Percentiles rank a stretch among this genome's conserved stretches.
Conservation (phyloP, 2,329 filamentous ascomycete species). For the Nothopassalora personata region DNA sequence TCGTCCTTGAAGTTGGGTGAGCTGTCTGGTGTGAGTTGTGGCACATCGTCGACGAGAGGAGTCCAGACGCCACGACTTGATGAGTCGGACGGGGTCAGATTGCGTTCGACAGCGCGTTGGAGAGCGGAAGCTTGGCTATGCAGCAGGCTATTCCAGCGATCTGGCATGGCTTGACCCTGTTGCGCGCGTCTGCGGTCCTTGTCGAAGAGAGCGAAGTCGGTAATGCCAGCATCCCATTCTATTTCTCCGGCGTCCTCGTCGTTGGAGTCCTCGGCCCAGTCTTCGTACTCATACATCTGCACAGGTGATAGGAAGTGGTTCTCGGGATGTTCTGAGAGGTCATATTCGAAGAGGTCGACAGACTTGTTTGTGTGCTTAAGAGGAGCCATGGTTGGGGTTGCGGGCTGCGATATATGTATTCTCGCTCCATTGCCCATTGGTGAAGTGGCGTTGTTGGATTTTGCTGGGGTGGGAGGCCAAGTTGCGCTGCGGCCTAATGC, state of each 20-base stretch:
- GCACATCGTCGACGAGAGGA: constrained; percentile 22
- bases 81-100: constrained; percentile 13
- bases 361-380: constrained; percentile 11
- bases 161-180: constrained; percentile 20
- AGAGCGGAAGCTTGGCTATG: constrained; percentile 22
- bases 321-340: constrained; percentile 28
- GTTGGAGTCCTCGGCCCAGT: constrained; percentile 27
- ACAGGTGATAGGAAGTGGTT: constrained; percentile 29
- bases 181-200: constrained; percentile 25
- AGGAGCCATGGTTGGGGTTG: constrained; percentile 5
- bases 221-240: constrained; percentile 32
- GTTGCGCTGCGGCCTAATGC: constrained; percentile 14
- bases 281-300: constrained; percentile 27
- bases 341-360: constrained; percentile 23
- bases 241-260: constrained; percentile 25
- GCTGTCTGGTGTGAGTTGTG: constrained; percentile 30
- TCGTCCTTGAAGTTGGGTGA: constrained; percentile 29
- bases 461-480: constrained; percentile 16
- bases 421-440: constrained; percentile 6
- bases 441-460: constrained; percentile 5
- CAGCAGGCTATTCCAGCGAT: constrained; percentile 26
- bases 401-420: constrained; percentile 15
- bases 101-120: constrained; percentile 25
- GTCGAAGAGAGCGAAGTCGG: constrained; percentile 32
- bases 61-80: constrained; percentile 12